Conservation (phyloP, 345 rosid species). For the Dipteronia dyeriana region DNA sequence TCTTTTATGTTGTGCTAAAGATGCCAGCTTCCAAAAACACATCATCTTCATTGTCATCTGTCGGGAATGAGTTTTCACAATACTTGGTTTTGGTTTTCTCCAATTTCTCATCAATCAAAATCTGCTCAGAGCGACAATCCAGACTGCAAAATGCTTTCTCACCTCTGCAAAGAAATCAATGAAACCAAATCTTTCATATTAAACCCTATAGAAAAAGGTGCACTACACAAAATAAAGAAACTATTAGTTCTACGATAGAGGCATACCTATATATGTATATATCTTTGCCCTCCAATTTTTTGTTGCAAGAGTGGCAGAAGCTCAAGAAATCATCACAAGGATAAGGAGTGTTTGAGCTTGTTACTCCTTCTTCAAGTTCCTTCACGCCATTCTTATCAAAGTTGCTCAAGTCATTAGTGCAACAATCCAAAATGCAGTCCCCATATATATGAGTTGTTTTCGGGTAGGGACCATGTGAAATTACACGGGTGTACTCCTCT, state of each 20-base stretch:
- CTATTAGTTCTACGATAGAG: neutral
- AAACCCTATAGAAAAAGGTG: neutral
- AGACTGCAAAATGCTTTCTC: constrained; percentile 83
- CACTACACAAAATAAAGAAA: neutral
- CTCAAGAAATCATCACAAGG: constrained; percentile 55
- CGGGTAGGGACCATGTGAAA: constrained; percentile 77
- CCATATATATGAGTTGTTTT: constrained; percentile 81
- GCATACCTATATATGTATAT: constrained; percentile 82
- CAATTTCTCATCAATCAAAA: constrained; percentile 54
- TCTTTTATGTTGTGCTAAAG: constrained; percentile 28
- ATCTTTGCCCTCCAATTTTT: constrained; percentile 64
- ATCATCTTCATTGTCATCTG: constrained; percentile 18
- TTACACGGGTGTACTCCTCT: constrained; percentile 92
- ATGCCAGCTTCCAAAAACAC: constrained; percentile 41
- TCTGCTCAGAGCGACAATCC: constrained; percentile 67
- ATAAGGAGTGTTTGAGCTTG: constrained; percentile 21
- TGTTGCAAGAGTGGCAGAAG: constrained; percentile 71
- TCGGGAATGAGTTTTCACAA: constrained; percentile 26
- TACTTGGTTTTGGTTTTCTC: constrained; percentile 32
- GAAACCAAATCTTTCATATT: neutral
- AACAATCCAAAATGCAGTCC: constrained; percentile 70
- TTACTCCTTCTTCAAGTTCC: constrained; percentile 17
- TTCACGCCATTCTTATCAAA: constrained; percentile 18
- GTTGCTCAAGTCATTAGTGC: constrained; percentile 33
- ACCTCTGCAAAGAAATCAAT: constrained; percentile 52